Evolutionary conservation across 371 early-diverging fungal genomes (phyloP).

Genomic region (Smittium mucronatum): DNA sequence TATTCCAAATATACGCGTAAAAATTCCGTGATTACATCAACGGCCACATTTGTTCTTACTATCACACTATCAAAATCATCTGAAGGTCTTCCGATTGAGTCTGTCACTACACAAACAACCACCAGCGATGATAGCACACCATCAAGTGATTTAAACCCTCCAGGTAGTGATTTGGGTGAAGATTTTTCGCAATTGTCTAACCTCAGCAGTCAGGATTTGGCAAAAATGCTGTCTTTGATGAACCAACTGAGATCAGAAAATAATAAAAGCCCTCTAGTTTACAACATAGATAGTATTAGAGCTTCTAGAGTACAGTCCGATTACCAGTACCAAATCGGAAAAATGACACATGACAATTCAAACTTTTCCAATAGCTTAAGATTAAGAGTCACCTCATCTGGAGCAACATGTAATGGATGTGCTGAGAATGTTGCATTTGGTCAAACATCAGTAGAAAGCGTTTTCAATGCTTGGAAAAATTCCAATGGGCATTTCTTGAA

Average conservation of each 20-base stretch:
- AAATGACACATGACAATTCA: conserved; percentile 8
- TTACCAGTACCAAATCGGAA: not conserved
- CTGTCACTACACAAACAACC: too few relatives aligned
- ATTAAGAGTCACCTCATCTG: not conserved
- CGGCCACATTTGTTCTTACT: too few relatives aligned
- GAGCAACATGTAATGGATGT: conserved; percentile 1
- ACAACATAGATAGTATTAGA: not conserved
- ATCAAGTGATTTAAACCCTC: too few relatives aligned
- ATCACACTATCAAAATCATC: too few relatives aligned
- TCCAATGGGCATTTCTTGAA: conserved; percentile 35
- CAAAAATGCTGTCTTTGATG: not conserved
- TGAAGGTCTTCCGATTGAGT: too few relatives aligned
- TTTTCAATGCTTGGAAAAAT: conserved; percentile 31
- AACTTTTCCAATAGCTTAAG: not conserved
- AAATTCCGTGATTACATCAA: too few relatives aligned
- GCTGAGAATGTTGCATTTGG: conserved; percentile 37
- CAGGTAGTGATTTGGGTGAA: too few relatives aligned
- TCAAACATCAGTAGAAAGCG: conserved; percentile 17
- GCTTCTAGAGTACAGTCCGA: not conserved
- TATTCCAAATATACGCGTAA: too few relatives aligned
- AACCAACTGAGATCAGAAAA: not conserved
- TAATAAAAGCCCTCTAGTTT: not conserved
- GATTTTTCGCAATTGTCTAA: too few relatives aligned
- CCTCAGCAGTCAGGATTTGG: not conserved
- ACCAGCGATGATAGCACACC: too few relatives aligned